Percentiles rank a stretch among this genome's conserved stretches.
Conservation (phyloP, 805 yeast species). For the Wickerhamiella bombiphila region DNA sequence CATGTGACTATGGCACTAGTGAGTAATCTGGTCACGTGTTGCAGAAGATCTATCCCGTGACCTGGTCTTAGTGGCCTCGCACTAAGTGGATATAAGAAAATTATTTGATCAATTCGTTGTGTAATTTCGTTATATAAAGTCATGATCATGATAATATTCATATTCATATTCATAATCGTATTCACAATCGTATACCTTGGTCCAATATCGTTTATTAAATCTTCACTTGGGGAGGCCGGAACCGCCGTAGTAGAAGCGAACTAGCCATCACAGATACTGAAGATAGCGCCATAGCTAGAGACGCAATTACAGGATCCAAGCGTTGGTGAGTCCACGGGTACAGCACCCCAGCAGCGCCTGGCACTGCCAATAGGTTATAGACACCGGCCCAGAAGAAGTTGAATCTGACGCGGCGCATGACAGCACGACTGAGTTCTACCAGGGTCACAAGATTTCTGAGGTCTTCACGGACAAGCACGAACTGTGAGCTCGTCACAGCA, state of each 20-base stretch:
- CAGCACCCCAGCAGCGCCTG: slow-evolving; percentile 87
- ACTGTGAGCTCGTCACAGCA: slow-evolving; percentile 61
- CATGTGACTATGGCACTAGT: too few species aligned
- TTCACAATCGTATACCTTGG: too few species aligned
- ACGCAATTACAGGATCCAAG: slow-evolving; percentile 79
- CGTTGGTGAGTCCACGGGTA: slow-evolving; percentile 57
- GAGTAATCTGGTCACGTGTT: too few species aligned
- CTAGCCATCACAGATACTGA: slow-evolving; percentile 78
- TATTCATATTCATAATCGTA: too few species aligned
- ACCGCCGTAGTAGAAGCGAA: slow-evolving; percentile 55
- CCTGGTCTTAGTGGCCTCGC: too few species aligned
- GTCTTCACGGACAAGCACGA: slow-evolving; percentile 43
- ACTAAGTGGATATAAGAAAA: too few species aligned
- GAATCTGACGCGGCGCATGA: slow-evolving; percentile 58
- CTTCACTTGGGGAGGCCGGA: too few species aligned
- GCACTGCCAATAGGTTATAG: slow-evolving; percentile 74
- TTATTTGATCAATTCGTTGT: too few species aligned
- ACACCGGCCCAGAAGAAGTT: slow-evolving; percentile 80
- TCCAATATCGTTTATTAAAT: too few species aligned
- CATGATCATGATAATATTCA: too few species aligned
- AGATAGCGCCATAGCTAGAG: slow-evolving; percentile 84
- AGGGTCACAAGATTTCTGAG: slow-evolving; percentile 38
- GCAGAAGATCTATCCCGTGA: too few species aligned
- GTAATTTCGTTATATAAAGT: too few species aligned
- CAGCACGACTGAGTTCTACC: slow-evolving; percentile 50